phyloP scores from a whole-genome alignment of 164 flowering plant genomes.

The Protea cynaroides region DNA sequence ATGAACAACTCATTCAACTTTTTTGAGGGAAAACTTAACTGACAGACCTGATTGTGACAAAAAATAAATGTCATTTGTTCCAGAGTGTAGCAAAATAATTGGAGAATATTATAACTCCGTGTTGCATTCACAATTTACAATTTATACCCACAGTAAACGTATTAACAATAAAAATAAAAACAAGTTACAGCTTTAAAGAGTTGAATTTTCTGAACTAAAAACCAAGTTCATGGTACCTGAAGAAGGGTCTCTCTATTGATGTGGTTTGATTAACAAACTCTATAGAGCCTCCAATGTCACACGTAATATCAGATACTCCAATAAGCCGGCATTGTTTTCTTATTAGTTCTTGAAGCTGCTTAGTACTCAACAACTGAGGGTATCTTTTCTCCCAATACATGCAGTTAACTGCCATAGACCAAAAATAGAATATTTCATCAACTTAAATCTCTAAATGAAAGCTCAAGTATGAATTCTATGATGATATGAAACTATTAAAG shows the following conservation, averaged over 20 bases:
- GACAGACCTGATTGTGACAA: not conserved
- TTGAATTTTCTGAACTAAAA: constrained; percentile 1
- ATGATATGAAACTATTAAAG: no score
- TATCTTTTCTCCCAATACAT: constrained; percentile 98
- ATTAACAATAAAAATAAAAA: no score
- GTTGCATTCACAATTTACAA: no score
- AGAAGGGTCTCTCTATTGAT: constrained; percentile 80
- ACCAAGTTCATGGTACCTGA: constrained; percentile 50
- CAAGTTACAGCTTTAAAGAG: not conserved
- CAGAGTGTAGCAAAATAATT: no score
- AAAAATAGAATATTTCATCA: constrained; percentile 5
- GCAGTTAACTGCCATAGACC: constrained; percentile 69
- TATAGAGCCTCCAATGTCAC: constrained; percentile 93
- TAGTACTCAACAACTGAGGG: constrained; percentile 69
- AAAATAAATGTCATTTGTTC: not conserved
- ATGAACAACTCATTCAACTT: not conserved
- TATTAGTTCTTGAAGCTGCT: constrained; percentile 64
- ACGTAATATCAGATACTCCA: constrained; percentile 89
- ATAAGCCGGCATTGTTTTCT: constrained; percentile 66
- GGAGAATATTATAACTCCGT: no score
- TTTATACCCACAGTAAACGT: not conserved
- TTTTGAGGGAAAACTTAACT: not conserved
- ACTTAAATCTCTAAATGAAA: not conserved
- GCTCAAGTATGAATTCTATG: no score
- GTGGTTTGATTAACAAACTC: constrained; percentile 90